Evolutionary conservation across 179 eudicot species (phyloP).

Genomic region (Gypsophila paniculata): DNA sequence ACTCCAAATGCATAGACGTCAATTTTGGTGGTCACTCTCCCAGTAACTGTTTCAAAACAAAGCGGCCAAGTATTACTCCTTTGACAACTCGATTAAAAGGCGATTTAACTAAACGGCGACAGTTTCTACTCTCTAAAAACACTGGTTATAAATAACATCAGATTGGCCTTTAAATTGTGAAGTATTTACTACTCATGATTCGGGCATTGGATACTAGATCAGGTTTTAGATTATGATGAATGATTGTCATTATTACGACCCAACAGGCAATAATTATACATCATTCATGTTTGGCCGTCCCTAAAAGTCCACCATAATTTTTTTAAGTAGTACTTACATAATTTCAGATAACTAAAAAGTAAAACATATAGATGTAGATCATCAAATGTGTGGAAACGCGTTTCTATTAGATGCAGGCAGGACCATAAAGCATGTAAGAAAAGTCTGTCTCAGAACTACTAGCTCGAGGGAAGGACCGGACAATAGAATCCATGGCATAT

Average conservation of each 20-base stretch:
- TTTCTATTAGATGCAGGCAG: no score
- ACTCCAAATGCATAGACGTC: slow-evolving; percentile 72
- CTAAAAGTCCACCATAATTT: neutral
- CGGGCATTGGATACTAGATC: neutral
- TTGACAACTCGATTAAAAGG: no score
- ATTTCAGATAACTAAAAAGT: neutral
- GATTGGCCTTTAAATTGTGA: neutral
- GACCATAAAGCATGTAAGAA: neutral
- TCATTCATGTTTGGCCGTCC: neutral
- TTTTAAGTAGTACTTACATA: neutral
- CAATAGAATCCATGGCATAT: neutral
- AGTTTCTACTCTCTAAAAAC: neutral
- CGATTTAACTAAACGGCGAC: neutral
- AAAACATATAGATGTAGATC: neutral
- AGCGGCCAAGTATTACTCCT: neutral
- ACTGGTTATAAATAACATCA: neutral
- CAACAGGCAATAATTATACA: slow-evolving; percentile 2
- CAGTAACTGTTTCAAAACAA: slow-evolving; percentile 47
- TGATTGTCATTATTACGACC: neutral
- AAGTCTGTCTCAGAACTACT: neutral
- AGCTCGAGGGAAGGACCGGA: neutral
- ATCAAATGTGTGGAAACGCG: no score
- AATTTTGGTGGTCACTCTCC: slow-evolving; percentile 68
- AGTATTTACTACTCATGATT: neutral
- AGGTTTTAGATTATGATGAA: neutral